Base-by-base conservation (phyloP, 257 asterid genomes). In the Parsonsia alboflavescens region DNA sequence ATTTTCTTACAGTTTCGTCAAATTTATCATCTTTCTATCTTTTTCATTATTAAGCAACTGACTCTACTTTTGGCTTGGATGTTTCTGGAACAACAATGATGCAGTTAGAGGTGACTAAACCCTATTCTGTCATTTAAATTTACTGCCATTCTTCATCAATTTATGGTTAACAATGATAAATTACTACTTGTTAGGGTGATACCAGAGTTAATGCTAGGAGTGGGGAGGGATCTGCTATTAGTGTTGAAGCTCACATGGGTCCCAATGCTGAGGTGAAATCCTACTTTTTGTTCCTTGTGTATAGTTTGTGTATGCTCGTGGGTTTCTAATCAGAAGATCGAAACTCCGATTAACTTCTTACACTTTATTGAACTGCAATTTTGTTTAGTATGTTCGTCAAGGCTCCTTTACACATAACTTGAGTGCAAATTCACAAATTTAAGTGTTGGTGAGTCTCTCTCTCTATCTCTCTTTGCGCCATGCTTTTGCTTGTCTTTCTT, bases 321-420 rank as follows among this genome's bases (percentile, higher is more conserved):
- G 46, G 19, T 61, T 65, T 8, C 36, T 36, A 53, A 46, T 71
- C 66, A 16, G 58, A 16, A 58, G 24, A 26, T 48, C 63, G 48
- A 68, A 62, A 66, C 49, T 59, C 30, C 45, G 42, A 24, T 39
- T 77, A 65, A 73, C 26, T n/a, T 22, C 61, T 45, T 44, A 6
- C 44, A 42, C 33, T 46, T 10, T 13, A 46, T 78, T 66, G 63
- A 24, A 17, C 22, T 9, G 54, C 15, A 46, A 12, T 50, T 24
- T 56, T 71, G 17, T 73, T 81, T 85, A 89, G 94, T 87, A 82
- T 79, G 85, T 82, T 77, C 89, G 84, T 70, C 90, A 85, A 79
- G 89, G 84, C 68, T 75, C 88, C 72, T 89, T 79, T 63, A 54
- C 85, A 28, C 89, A 85, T 82, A 86, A 87, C 79, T 71, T 86